Conservation (phyloP, 257 asterid genomes). For the Cordia subcordata region DNA sequence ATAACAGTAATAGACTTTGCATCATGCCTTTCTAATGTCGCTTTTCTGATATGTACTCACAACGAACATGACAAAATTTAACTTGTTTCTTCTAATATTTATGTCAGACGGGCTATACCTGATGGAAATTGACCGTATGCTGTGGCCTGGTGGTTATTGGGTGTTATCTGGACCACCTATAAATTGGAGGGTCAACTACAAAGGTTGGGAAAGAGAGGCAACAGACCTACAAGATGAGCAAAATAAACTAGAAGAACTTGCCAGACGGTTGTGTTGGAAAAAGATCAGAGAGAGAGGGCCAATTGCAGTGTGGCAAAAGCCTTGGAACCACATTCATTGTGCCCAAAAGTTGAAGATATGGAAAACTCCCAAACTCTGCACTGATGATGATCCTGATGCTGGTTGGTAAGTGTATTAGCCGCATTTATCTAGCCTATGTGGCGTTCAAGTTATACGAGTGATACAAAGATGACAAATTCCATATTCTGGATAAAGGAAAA, state of each 20-base stretch:
- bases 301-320: constrained; percentile 13
- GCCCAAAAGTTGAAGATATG: neutral
- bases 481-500: too few relatives aligned
- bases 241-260: constrained; percentile 16
- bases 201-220: constrained; percentile 17
- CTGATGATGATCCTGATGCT: neutral
- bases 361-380: neutral
- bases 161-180: constrained; percentile 22
- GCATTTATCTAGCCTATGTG: neutral
- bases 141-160: constrained; percentile 29
- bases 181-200: constrained; percentile 13
- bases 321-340: constrained; percentile 5
- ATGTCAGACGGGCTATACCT: constrained; percentile 17
- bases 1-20: too few relatives aligned
- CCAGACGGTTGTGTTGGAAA: constrained; percentile 22
- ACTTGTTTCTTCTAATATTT: neutral
- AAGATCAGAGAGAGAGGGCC: constrained; percentile 14
- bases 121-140: constrained; percentile 24
- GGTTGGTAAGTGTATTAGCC: neutral
- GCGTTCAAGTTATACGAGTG: too few relatives aligned
- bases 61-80: too few relatives aligned
- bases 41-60: too few relatives aligned
- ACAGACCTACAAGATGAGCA: constrained; percentile 18
- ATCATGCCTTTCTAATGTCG: too few relatives aligned
- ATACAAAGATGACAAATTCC: too few relatives aligned